phyloP scores from a whole-genome alignment of 345 rosid genomes.

The Carallia pectinifolia region DNA sequence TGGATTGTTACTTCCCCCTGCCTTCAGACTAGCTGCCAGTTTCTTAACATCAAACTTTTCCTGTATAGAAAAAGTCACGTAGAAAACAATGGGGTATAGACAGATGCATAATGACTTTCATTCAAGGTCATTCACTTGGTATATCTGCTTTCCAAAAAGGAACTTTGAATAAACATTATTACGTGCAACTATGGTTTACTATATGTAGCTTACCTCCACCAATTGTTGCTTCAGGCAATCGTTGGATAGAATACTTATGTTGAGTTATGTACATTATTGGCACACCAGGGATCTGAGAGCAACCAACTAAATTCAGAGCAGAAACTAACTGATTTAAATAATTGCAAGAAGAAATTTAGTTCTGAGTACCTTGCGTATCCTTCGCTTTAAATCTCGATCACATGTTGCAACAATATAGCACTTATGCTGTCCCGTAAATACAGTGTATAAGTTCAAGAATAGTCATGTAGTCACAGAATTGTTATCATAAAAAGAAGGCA shows the following conservation, averaged over 20 bases:
- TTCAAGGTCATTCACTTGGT: too few species aligned
- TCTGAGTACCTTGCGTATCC: constrained; percentile 78
- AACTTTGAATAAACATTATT: background rate
- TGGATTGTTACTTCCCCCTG: background rate
- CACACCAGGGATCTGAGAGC: constrained; percentile 78
- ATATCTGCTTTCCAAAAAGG: background rate
- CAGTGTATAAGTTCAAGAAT: background rate
- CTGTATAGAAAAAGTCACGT: too few species aligned
- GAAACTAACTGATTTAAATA: constrained; percentile 2
- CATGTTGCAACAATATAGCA: constrained; percentile 96
- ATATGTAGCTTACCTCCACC: constrained; percentile 71
- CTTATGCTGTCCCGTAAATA: constrained; percentile 59
- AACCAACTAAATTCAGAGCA: constrained; percentile 2
- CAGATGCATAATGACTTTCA: too few species aligned
- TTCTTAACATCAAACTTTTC: too few species aligned
- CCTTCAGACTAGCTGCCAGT: background rate
- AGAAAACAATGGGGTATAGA: too few species aligned
- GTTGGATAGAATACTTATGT: constrained; percentile 83
- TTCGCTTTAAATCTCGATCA: constrained; percentile 90
- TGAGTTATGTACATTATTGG: constrained; percentile 83
- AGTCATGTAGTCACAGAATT: too few species aligned
- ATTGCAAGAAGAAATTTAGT: background rate
- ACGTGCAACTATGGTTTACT: background rate
- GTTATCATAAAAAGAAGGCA: too few species aligned
- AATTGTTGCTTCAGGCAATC: constrained; percentile 91